Percentiles rank a stretch among this genome's conserved stretches.
Evolutionary conservation across 1,139 yeast genomes (phyloP).

Genomic region (Blastobotrys petasosporus): DNA sequence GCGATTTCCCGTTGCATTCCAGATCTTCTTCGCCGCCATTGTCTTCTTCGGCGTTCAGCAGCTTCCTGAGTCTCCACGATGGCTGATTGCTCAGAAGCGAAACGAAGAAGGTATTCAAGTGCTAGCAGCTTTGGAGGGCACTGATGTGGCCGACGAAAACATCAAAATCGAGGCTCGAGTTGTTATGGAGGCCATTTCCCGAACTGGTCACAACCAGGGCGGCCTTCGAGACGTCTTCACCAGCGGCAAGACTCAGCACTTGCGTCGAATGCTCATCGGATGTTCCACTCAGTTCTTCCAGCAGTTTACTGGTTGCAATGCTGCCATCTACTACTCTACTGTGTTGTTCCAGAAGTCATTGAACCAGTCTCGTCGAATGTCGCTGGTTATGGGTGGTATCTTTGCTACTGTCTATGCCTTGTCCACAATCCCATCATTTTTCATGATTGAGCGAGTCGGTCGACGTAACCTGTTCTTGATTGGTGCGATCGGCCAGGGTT

Average conservation of each 20-base stretch:
- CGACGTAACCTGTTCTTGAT: slow-evolving; percentile 54
- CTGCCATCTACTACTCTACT: slow-evolving; percentile 43
- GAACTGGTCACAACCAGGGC: slow-evolving; percentile 22
- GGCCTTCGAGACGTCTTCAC: slow-evolving; percentile 36
- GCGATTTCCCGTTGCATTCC: slow-evolving; percentile 40
- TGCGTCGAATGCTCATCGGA: slow-evolving; percentile 43
- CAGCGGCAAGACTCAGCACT: slow-evolving; percentile 44
- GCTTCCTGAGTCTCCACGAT: slow-evolving; percentile 48
- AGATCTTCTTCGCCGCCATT: slow-evolving; percentile 28
- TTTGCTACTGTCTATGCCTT: slow-evolving; percentile 51
- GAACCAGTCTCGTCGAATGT: slow-evolving; percentile 45
- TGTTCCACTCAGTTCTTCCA: slow-evolving; percentile 44
- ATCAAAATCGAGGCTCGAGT: slow-evolving; percentile 17
- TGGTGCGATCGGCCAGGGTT: slow-evolving; percentile 41
- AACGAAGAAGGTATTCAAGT: slow-evolving; percentile 40
- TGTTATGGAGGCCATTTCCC: slow-evolving; percentile 22
- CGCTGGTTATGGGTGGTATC: slow-evolving; percentile 53
- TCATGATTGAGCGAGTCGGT: slow-evolving; percentile 53
- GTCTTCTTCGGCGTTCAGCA: slow-evolving; percentile 21
- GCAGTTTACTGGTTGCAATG: slow-evolving; percentile 69
- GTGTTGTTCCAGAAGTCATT: slow-evolving; percentile 43
- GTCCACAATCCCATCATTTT: slow-evolving; percentile 44
- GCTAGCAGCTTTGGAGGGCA: slow-evolving; percentile 37
- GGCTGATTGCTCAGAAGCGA: slow-evolving; percentile 41
- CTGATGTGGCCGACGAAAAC: slow-evolving; percentile 14